A percentile compares a stretch with the other conserved stretches of the same genome.
Evolutionary conservation across 768 basidiomycete species (phyloP).

Genomic region (Exsudoporus frostii): DNA sequence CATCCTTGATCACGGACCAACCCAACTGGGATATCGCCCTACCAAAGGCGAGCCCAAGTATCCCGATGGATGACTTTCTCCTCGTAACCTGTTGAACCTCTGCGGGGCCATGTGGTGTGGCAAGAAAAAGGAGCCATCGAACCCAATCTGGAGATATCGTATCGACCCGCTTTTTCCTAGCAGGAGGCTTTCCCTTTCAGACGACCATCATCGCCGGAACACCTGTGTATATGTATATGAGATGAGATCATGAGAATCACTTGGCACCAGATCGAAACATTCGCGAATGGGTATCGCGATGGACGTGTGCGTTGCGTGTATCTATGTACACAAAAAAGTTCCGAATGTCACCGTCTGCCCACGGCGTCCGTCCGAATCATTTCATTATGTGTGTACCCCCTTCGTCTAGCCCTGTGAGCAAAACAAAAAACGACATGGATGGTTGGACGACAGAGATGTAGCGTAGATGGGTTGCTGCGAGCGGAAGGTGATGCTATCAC

Average conservation of each 20-base stretch:
- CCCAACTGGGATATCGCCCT: too few species aligned
- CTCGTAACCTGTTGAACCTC: not conserved
- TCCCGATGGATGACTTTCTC: not conserved
- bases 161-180: not conserved
- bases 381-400: not conserved
- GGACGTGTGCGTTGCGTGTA: not conserved
- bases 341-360: not conserved
- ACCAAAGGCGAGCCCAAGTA: too few species aligned
- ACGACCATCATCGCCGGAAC: not conserved
- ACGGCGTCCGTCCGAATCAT: not conserved
- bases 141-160: not conserved
- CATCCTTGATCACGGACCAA: too few species aligned
- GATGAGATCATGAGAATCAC: not conserved
- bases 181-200: not conserved
- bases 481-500: not conserved
- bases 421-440: not conserved
- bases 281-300: not conserved
- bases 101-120: not conserved
- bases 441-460: conserved; percentile 1
- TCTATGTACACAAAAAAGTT: not conserved
- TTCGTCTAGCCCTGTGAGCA: not conserved
- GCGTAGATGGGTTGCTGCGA: not conserved
- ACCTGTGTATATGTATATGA: not conserved
- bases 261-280: not conserved
- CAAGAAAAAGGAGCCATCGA: not conserved